These are phyloP conservation scores for Penicillium cataractarum DNA, from an alignment of 495 filamentous ascomycete species.

Conservation along the genomic window DNA sequence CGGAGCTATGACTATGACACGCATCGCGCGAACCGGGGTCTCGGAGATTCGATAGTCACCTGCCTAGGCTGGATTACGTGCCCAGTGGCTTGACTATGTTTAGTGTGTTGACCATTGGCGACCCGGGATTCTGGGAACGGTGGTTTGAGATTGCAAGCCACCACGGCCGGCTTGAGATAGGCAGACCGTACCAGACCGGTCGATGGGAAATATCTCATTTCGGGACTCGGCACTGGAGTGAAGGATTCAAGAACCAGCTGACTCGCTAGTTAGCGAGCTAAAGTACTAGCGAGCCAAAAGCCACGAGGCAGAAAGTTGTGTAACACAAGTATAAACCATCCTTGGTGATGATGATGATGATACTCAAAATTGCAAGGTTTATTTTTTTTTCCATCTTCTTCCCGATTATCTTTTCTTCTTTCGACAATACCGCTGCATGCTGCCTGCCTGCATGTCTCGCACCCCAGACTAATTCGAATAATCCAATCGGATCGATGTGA, in stretches of 20 bases:
- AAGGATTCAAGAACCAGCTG: background rate
- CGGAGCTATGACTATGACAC: slow-evolving; percentile 17
- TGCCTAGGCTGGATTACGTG: slow-evolving; percentile 9
- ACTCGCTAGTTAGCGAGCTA: background rate
- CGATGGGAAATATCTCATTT: background rate
- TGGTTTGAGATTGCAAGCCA: slow-evolving; percentile 29
- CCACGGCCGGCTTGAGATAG: background rate
- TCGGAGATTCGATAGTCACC: slow-evolving; percentile 4
- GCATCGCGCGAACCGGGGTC: slow-evolving; percentile 17
- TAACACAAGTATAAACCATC: too few relatives aligned
- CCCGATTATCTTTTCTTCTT: background rate
- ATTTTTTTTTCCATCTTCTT: background rate
- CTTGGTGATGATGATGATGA: background rate
- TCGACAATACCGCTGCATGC: background rate
- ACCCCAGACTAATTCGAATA: background rate
- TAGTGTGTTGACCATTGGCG: background rate
- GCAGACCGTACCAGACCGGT: background rate
- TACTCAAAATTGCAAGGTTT: background rate
- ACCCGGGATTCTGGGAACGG: slow-evolving; percentile 16
- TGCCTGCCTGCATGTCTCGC: slow-evolving; percentile 2
- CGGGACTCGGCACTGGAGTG: background rate
- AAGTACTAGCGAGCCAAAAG: background rate
- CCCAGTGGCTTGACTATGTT: background rate
- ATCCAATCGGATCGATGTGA: background rate
- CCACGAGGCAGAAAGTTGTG: background rate